These are phyloP conservation scores for Yamadazyma laniorum DNA, from an alignment of 805 yeast genomes.

Conservation along the genomic window DNA sequence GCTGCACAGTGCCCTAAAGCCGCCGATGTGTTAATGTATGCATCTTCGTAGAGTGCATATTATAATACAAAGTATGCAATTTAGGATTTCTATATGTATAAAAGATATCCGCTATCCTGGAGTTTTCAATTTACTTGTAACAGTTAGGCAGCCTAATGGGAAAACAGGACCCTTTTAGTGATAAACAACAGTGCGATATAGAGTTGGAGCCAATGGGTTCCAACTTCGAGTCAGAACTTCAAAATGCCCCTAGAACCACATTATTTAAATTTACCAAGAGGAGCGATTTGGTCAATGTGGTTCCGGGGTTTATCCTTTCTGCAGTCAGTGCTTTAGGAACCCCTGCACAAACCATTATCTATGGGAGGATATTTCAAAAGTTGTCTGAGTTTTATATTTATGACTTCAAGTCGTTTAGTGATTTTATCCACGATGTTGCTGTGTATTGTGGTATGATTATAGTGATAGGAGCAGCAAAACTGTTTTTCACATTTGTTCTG, in stretches of 20 bases:
- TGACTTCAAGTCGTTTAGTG: slow-evolving; percentile 20
- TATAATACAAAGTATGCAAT: too few species aligned
- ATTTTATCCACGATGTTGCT: slow-evolving; percentile 24
- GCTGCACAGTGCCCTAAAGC: too few species aligned
- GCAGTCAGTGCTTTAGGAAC: slow-evolving; percentile 54
- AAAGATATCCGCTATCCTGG: too few species aligned
- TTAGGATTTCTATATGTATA: too few species aligned
- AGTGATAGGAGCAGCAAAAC: slow-evolving; percentile 29
- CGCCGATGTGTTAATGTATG: too few species aligned
- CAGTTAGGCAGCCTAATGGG: too few species aligned
- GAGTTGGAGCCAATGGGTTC: background rate
- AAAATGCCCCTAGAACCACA: slow-evolving; percentile 7
- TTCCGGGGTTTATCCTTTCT: slow-evolving; percentile 37
- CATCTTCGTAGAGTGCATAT: too few species aligned
- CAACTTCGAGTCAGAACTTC: slow-evolving; percentile 1
- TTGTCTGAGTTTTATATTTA: slow-evolving; percentile 31
- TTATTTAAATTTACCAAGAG: slow-evolving; percentile 17
- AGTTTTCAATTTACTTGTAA: too few species aligned
- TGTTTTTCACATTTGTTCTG: slow-evolving; percentile 49
- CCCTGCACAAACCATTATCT: slow-evolving; percentile 59
- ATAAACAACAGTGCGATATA: background rate
- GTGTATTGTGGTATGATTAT: slow-evolving; percentile 32
- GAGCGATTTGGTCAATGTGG: slow-evolving; percentile 15
- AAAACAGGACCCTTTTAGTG: background rate
- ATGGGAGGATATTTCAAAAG: slow-evolving; percentile 59